phyloP scores from a whole-genome alignment of 1,284 basidiomycete species.

The Ustilago bromivora region DNA sequence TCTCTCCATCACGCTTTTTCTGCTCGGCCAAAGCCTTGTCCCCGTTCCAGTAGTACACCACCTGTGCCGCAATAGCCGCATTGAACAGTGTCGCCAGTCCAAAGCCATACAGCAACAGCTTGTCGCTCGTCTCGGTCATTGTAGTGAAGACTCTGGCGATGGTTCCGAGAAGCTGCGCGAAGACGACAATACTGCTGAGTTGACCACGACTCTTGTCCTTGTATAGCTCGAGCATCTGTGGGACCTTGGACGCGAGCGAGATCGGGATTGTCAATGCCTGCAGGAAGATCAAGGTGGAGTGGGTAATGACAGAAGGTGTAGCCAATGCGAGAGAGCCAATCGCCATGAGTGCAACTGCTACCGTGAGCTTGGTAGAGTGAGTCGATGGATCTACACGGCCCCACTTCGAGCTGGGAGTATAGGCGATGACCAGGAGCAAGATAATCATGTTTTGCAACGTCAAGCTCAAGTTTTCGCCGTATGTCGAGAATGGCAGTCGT shows the following conservation, averaged over 20 bases:
- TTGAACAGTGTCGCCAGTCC: constrained; percentile 68
- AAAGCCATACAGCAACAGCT: constrained; percentile 66
- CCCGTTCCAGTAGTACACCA: constrained; percentile 65
- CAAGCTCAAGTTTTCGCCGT: constrained; percentile 74
- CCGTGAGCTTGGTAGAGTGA: constrained; percentile 42
- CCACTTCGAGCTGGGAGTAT: constrained; percentile 45
- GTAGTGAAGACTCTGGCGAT: constrained; percentile 68
- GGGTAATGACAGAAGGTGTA: constrained; percentile 53
- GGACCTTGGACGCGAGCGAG: constrained; percentile 66
- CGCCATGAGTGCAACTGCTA: constrained; percentile 85
- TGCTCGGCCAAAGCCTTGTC: constrained; percentile 43
- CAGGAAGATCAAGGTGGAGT: constrained; percentile 51
- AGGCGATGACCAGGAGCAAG: constrained; percentile 62
- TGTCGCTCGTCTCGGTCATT: constrained; percentile 67
- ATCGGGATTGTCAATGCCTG: constrained; percentile 67
- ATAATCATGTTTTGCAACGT: constrained; percentile 69
- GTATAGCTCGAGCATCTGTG: constrained; percentile 67
- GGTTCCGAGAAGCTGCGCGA: constrained; percentile 67
- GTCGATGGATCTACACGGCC: constrained; percentile 49
- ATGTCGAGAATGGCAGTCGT: constrained; percentile 90
- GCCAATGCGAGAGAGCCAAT: constrained; percentile 76
- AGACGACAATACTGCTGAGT: constrained; percentile 67
- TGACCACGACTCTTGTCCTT: constrained; percentile 64
- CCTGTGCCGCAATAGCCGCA: constrained; percentile 64
- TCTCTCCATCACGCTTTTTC: constrained; percentile 41